Base-by-base conservation (phyloP, 2,329 filamentous ascomycete species). In the Xylariomycetidae sp. region DNA sequence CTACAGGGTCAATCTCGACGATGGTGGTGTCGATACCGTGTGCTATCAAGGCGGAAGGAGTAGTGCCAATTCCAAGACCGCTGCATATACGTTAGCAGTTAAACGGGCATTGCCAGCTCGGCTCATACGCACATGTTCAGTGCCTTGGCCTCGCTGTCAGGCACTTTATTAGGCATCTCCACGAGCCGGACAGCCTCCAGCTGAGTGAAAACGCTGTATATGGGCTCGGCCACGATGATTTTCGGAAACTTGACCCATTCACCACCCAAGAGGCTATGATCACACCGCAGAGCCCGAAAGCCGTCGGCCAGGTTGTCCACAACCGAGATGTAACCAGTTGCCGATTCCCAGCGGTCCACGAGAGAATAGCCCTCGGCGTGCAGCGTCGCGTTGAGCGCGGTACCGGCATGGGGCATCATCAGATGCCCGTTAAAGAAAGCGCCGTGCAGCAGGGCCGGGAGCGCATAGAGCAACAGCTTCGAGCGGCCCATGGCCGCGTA, bases 171-270 rank as follows among this genome's bases (percentile, higher is more conserved):
- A 4, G 68, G 60, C 1, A 67, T 67, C 47, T 92, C 70, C 16
- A 95, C 70, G 19, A 98, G 71, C 15, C 92, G 76, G 6, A 96
- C 82, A 4, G 90, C 87, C 58, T 98, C 92, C 1, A 98, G 75
- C 72, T 95, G 93, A 17, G 86, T 82, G 57, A 98, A 98, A n/a
- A 96, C 83, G 8, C 86, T 82, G 55, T 96, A 98, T 35, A 98
- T 86, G 1, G 90, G 87, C 60, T 98, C 92, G 9, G 77, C 75
- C 13, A 87, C 72, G 41, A 53, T 64, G 31, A 61, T 68, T 39
- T 56, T 80, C 59, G 50, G 59, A 46, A 61, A 65, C 25, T 68
- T 68, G 10, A 82, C 72, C 90, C 90, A 98, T 60, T 95, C 85
- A 22, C 92, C 92, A 25, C 92, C 92, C 2, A 98, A 72, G 19